Evolutionary conservation across 176 grass and related monocot species (phyloP), one percentile per base, ranked within the genome.

Genomic region (Stipa capillata): DNA sequence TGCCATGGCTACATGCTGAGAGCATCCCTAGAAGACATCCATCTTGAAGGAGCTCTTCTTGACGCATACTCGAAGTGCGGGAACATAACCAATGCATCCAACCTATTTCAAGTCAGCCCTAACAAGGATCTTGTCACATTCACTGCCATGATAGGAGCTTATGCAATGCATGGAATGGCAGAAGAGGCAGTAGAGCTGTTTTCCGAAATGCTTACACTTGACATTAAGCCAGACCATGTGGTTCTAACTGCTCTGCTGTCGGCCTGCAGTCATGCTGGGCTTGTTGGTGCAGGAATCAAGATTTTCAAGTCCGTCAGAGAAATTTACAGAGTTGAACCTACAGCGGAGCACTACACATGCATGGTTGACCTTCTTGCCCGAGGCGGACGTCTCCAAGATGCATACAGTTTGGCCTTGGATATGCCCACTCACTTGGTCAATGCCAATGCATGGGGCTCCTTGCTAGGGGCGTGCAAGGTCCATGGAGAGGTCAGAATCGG

Each of bases 311-410:
- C 87, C 23, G 74, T 84, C 14, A 91, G 77, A 37, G 84, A 82
- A 24, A 65, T 84, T 84, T 78, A 89, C 34, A 29, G 66, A 40
- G 79, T 91, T 79, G 81, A 75, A 47, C 86, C 47, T 15, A 91
- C 84, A 53, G 39, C 70, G 73, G 89, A 89, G 57, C 80, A 94
- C 61, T 89, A 91, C 24, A 63, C 84, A 3, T 94, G 92, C 48
- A 91, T 94, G 77, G 92, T 94, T 56, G 89, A 94, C 49, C 80
- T 94, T 84, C 86, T 94, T 65, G 72, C 86, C 23, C 80, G 92
- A 12, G 7, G 54, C 1, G 92, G 89, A 20, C 77, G 45, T 55
- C 43, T 94, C 20, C 87, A 80, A 82, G 92, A 91, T 75, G 86
- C 89, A 75, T 94, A 87, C 49, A 67, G 35, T 18, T 85, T 94